Conservation (phyloP, 208 protist species). For the Acanthamoeba polyphaga region DNA sequence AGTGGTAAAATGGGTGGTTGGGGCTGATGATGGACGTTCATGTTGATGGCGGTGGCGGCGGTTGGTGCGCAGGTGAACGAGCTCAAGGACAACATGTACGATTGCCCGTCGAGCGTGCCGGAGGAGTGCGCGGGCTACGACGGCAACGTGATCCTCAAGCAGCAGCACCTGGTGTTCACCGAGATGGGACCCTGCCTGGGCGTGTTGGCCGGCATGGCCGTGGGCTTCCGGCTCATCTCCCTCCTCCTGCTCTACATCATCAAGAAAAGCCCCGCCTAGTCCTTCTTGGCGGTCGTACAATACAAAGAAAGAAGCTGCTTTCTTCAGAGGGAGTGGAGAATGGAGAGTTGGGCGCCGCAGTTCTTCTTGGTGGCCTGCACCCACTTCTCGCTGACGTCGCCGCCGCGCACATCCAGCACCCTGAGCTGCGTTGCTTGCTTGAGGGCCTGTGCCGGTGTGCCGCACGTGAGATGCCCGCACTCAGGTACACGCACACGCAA, state of each 20-base stretch:
- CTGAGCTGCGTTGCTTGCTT: not conserved
- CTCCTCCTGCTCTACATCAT: constrained; percentile 31
- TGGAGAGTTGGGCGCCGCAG: not conserved
- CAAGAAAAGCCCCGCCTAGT: not conserved
- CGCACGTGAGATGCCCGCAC: not conserved
- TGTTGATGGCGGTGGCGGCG: not conserved
- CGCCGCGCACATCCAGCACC: not conserved
- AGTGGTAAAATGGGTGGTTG: not conserved
- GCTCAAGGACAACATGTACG: constrained; percentile 57
- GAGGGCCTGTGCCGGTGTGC: not conserved
- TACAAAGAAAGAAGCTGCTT: no score
- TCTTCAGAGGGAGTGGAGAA: not conserved
- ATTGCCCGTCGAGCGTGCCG: not conserved
- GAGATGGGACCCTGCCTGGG: not conserved
- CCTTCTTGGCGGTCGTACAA: no score
- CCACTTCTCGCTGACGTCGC: constrained; percentile 32
- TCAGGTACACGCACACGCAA: not conserved
- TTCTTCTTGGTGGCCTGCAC: not conserved
- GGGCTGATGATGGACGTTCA: not conserved
- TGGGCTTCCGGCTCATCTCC: constrained; percentile 19
- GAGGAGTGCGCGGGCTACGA: not conserved
- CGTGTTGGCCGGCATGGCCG: not conserved
- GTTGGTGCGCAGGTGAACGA: not conserved
- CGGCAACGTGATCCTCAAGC: constrained; percentile 6
- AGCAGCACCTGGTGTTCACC: constrained; percentile 7